phyloP scores from a whole-genome alignment of 2,329 filamentous ascomycete genomes.

The Trichoderma lentiforme region DNA sequence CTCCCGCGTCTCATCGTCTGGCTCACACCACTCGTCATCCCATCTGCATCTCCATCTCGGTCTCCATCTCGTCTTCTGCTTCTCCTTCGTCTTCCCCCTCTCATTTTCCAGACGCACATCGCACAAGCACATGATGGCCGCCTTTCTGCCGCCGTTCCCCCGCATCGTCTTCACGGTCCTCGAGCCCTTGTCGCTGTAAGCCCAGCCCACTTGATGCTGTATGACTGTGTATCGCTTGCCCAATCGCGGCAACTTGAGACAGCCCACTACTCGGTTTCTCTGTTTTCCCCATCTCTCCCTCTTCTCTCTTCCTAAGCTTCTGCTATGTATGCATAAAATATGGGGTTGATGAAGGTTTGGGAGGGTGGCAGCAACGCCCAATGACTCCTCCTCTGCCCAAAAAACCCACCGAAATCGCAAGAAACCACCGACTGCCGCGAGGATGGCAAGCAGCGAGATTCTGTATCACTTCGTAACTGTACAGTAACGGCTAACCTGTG shows the following conservation, averaged over 20 bases:
- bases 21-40: neutral
- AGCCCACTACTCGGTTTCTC: neutral
- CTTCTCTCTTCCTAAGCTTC: neutral
- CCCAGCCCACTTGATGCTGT: neutral
- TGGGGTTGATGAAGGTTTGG: neutral
- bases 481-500: neutral
- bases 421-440: neutral
- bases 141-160: conserved; percentile 61
- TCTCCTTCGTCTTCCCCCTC: neutral
- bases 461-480: neutral
- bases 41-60: neutral
- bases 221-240: neutral
- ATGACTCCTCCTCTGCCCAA: neutral
- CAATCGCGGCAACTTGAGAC: neutral
- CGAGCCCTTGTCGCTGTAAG: conserved; percentile 67
- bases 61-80: neutral
- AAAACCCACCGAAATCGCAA: neutral
- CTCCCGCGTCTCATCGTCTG: neutral
- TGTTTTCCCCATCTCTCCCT: neutral
- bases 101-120: neutral
- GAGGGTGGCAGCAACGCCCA: neutral
- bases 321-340: neutral
- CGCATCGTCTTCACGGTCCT: conserved; percentile 64
- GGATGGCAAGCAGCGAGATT: neutral
- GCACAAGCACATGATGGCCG: conserved; percentile 47